These are phyloP conservation scores for Papiliotrema nemorosa DNA, from an alignment of 1,284 basidiomycete genomes.

Conservation along the genomic window DNA sequence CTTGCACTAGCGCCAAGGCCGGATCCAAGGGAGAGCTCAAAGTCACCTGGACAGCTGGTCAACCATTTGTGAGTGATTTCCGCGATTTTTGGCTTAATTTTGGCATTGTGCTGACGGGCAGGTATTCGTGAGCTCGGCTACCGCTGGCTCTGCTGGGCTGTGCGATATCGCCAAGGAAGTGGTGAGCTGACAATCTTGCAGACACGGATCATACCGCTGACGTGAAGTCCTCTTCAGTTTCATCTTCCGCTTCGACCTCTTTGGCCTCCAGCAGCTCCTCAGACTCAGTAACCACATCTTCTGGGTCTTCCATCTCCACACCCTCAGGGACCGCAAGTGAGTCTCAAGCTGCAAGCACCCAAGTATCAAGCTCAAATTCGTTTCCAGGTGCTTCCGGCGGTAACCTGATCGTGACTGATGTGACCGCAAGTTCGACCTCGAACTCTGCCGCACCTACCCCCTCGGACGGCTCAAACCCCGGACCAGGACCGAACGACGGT, in stretches of 20 bases:
- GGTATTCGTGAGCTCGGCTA: conserved; percentile 17
- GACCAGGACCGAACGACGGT: too few relatives aligned
- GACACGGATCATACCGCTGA: background rate
- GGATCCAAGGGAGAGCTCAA: conserved; percentile 19
- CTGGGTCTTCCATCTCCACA: background rate
- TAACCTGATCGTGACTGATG: background rate
- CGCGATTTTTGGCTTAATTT: background rate
- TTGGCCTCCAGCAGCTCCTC: background rate
- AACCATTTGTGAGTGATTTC: conserved; percentile 24
- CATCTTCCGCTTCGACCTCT: conserved; percentile 1
- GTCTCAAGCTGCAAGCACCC: background rate
- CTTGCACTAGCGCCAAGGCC: conserved; percentile 21
- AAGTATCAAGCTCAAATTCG: background rate
- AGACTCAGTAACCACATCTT: background rate
- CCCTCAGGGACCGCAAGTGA: background rate
- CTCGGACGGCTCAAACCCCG: too few relatives aligned
- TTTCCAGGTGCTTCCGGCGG: background rate
- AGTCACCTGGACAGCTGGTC: conserved; percentile 29
- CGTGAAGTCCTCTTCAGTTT: background rate
- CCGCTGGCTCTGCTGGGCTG: conserved; percentile 14
- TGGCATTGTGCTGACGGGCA: conserved; percentile 2
- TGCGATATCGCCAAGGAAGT: conserved; percentile 8
- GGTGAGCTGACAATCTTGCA: background rate
- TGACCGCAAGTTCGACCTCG: too few relatives aligned
- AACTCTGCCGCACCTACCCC: too few relatives aligned